phyloP scores from a whole-genome alignment of 2,329 filamentous ascomycete genomes.

The Nakataea oryzae region DNA sequence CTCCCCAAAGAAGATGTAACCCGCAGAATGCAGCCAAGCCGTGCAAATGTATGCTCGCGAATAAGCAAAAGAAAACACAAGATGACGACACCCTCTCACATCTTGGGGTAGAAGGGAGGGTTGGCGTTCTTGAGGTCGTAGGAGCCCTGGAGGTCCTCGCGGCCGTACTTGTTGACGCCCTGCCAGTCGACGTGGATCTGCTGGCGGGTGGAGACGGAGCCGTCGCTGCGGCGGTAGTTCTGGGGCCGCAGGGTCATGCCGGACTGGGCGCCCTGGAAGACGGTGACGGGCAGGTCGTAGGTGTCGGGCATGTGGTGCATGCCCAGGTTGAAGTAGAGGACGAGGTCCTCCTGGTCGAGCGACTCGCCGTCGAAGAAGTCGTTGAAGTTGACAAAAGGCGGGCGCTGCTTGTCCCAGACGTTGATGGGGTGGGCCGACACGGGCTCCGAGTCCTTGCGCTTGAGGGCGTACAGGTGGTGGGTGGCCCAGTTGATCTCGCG shows the following conservation, averaged over 20 bases:
- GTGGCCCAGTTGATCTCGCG: not conserved
- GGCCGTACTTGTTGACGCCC: not conserved
- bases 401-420: not conserved
- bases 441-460: conserved; percentile 2
- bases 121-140: not conserved
- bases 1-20: not conserved
- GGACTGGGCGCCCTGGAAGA: conserved; percentile 1
- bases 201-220: not conserved
- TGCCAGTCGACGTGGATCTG: not conserved
- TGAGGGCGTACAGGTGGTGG: not conserved
- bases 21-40: not conserved
- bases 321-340: conserved; percentile 1
- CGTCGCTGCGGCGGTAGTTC: not conserved
- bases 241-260: not conserved
- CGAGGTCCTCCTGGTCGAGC: conserved; percentile 1
- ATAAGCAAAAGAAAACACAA: not conserved
- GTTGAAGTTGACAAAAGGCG: conserved; percentile 1
- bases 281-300: conserved; percentile 10
- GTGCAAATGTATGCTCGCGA: not conserved
- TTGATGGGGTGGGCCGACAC: not conserved
- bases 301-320: conserved; percentile 4
- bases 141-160: not conserved
- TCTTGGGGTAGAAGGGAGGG: not conserved
- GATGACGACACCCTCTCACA: not conserved
- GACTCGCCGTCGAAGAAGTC: conserved; percentile 3